These are phyloP conservation scores for Biancaea sappan DNA, from an alignment of 306 rosid species.

Conservation along the genomic window DNA sequence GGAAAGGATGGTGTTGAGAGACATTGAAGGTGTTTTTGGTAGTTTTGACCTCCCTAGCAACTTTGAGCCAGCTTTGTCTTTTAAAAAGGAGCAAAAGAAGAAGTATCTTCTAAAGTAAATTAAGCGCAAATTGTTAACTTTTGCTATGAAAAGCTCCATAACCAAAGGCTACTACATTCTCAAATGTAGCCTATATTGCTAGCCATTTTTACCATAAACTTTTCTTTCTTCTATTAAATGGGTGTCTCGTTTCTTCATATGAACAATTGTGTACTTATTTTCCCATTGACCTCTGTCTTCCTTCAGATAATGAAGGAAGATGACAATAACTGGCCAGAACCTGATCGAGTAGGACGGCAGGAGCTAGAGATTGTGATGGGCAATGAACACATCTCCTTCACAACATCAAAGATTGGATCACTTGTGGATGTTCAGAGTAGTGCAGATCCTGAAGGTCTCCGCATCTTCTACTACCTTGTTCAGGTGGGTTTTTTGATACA, in stretches of 20 bases:
- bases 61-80: background rate
- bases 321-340: conserved; percentile 98
- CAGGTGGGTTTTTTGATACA: conserved; percentile 57
- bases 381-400: conserved; percentile 93
- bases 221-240: background rate
- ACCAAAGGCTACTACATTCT: background rate
- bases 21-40: background rate
- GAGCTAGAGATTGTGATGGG: conserved; percentile 99
- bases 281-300: background rate
- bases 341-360: conserved; percentile 92
- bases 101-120: background rate
- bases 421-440: conserved; percentile 97
- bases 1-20: background rate
- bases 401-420: conserved; percentile 96
- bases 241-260: background rate
- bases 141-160: background rate
- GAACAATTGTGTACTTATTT: background rate
- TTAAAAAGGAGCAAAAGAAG: background rate
- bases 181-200: background rate
- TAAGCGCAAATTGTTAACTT: background rate
- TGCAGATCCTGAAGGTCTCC: conserved; percentile 99
- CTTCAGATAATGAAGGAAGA: conserved; percentile 93
- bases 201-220: background rate
- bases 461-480: conserved; percentile 95
- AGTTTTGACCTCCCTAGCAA: background rate